phyloP scores from a whole-genome alignment of 1,284 basidiomycete species.

The Rhodotorula sp. region DNA sequence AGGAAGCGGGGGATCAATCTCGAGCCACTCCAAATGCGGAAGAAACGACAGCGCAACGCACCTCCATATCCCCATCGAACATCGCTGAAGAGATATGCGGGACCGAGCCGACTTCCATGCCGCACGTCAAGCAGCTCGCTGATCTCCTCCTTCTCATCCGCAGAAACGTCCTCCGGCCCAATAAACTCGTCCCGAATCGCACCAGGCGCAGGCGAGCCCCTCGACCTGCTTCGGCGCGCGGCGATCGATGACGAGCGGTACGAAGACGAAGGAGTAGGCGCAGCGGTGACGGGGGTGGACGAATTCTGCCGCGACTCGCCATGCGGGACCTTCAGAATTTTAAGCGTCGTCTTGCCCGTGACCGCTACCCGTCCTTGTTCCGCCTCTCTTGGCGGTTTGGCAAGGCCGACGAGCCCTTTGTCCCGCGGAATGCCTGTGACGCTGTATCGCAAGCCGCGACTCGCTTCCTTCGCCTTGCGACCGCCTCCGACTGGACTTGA shows the following conservation, averaged over 20 bases:
- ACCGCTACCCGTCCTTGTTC: constrained; percentile 33
- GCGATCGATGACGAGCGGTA: constrained; percentile 8
- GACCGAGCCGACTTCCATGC: constrained; percentile 23
- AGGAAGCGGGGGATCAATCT: not conserved
- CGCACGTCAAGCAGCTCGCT: constrained; percentile 31
- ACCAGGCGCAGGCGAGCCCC: constrained; percentile 22
- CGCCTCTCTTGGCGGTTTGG: constrained; percentile 26
- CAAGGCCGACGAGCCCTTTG: constrained; percentile 34
- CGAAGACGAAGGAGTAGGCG: not conserved
- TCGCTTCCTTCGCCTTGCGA: constrained; percentile 26
- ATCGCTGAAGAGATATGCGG: constrained; percentile 32
- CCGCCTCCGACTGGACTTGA: constrained; percentile 20
- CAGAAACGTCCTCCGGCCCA: not conserved
- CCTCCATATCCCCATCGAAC: constrained; percentile 40
- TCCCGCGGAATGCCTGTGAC: constrained; percentile 14
- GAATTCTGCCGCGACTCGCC: not conserved
- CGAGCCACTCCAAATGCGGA: not conserved
- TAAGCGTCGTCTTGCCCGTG: constrained; percentile 31
- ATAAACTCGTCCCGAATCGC: constrained; percentile 3
- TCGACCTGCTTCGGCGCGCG: constrained; percentile 13
- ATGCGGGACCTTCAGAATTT: constrained; percentile 33
- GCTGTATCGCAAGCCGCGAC: constrained; percentile 15
- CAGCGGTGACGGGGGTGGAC: not conserved
- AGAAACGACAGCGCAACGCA: not conserved
- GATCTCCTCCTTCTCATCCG: constrained; percentile 15